These are phyloP conservation scores for Candida ortonii DNA, from an alignment of 805 yeast genomes.

Conservation along the genomic window DNA sequence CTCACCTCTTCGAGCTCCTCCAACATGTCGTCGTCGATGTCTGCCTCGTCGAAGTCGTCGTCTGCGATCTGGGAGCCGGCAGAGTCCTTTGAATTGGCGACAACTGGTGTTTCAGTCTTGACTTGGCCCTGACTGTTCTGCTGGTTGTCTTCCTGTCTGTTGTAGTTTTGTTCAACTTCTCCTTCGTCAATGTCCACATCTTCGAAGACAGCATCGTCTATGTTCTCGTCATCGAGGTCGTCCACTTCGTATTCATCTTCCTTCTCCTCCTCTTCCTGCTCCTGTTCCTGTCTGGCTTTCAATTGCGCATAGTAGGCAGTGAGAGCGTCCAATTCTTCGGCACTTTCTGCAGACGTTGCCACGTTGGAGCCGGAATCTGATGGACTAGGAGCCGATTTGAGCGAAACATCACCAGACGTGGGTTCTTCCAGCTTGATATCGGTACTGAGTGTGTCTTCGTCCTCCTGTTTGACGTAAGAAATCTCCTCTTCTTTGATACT, in stretches of 20 bases:
- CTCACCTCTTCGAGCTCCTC: conserved; percentile 26
- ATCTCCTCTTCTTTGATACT: too few relatives aligned
- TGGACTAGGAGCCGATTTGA: conserved; percentile 6
- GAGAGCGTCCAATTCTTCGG: conserved; percentile 69
- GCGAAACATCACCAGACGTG: conserved; percentile 4
- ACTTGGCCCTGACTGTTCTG: conserved; percentile 33
- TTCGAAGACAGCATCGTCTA: conserved; percentile 16
- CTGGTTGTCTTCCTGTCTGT: conserved; percentile 3
- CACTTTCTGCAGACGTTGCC: conserved; percentile 43
- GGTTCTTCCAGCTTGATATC: conserved; percentile 20
- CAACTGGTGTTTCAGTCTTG: too few relatives aligned
- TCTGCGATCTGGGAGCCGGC: conserved; percentile 13
- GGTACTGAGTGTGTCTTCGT: conserved; percentile 11
- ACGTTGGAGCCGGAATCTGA: conserved; percentile 13
- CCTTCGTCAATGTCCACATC: conserved; percentile 14
- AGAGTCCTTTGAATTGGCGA: neutral
- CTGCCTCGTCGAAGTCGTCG: conserved; percentile 32
- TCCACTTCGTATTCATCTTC: conserved; percentile 41
- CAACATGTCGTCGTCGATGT: conserved; percentile 30
- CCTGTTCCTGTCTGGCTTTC: conserved; percentile 65
- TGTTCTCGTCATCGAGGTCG: conserved; percentile 28
- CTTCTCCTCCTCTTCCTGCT: conserved; percentile 46
- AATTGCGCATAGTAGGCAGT: conserved; percentile 75
- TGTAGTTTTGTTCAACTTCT: conserved; percentile 7
- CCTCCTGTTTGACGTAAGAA: conserved; percentile 6